phyloP scores from a whole-genome alignment of 139 green algal species.

The Tetraselmis striata region DNA sequence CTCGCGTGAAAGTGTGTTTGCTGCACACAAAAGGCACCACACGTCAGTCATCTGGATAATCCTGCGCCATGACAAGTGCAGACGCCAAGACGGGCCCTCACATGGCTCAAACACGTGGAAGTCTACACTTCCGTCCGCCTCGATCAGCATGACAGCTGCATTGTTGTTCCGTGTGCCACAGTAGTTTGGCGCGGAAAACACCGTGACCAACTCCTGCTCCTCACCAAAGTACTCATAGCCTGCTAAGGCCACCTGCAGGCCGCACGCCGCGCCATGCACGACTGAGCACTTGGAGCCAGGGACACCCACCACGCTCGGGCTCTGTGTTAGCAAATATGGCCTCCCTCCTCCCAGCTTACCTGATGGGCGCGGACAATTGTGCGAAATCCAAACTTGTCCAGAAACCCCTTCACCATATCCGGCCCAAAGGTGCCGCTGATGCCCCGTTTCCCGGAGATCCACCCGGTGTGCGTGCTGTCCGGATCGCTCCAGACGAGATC shows the following conservation, averaged over 20 bases:
- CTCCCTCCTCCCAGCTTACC: too few relatives aligned
- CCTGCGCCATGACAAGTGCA: background rate
- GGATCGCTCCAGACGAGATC: slow-evolving; percentile 8
- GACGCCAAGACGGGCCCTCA: background rate
- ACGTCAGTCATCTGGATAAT: background rate
- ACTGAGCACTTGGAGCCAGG: too few relatives aligned
- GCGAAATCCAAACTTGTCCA: background rate
- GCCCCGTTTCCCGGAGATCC: background rate
- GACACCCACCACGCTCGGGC: too few relatives aligned
- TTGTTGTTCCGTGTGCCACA: slow-evolving; percentile 4
- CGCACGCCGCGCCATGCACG: too few relatives aligned
- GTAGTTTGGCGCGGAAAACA: slow-evolving; percentile 10
- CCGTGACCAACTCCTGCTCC: background rate
- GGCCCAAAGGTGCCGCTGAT: slow-evolving; percentile 1
- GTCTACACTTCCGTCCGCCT: background rate
- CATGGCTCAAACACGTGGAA: slow-evolving; percentile 4
- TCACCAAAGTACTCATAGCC: slow-evolving; percentile 1
- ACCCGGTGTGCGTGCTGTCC: background rate
- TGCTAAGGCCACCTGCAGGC: background rate
- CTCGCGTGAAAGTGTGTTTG: background rate
- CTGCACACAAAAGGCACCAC: background rate
- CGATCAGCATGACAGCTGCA: slow-evolving; percentile 2
- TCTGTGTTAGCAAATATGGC: too few relatives aligned
- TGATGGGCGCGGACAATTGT: slow-evolving; percentile 8
- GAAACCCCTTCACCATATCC: slow-evolving; percentile 6